Base-by-base conservation (phyloP, 2,329 filamentous ascomycete species). In the Botrytis medusae region DNA sequence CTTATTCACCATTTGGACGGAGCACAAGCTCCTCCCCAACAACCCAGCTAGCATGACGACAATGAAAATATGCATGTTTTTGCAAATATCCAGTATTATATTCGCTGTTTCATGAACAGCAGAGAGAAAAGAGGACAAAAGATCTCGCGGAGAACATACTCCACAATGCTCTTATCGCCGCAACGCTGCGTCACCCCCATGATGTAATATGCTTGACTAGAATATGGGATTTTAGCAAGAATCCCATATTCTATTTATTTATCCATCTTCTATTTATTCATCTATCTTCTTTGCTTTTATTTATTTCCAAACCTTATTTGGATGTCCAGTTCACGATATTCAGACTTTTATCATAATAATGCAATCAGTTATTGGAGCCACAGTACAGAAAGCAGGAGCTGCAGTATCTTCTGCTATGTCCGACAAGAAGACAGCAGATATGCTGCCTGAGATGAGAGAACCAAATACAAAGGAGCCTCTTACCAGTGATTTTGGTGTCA, bases 401-500 rank as follows among this genome's bases (percentile, higher is more conserved):
- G 76, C 77, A 22, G 74, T 79, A 32, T 69, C 74, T 8, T 74
- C 67, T 14, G 73, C 74, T 34, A 74, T 78, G 65, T 73, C 74
- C 57, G 80, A 80, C 74, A 78, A 79, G 74, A 81, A 81, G 60
- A 65, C 75, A 12, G 62, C 69, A 16, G 77, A 80, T 37, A 74
- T 80, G 74, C 76, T 77, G 72, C 70, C 70, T 8, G 71, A 90
- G 75, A 91, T 84, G 5, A 87, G 89, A 72, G 86, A 93, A 79
- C 85, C 89, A 2, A 83, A 87, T 62, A 82, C 87, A 68, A 86
- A 88, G 54, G 84, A 86, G 46, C 86, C 87, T 57, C 88, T 94
- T 76, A 95, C 93, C 0, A 91, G 91, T 67, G 93, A 97, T 79
- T 93, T 87, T 83, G 94, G 94, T 34, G 89, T 91, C 42, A 93